phyloP scores from a whole-genome alignment of 768 basidiomycete species.

The Termitomyces bulborhizus region DNA sequence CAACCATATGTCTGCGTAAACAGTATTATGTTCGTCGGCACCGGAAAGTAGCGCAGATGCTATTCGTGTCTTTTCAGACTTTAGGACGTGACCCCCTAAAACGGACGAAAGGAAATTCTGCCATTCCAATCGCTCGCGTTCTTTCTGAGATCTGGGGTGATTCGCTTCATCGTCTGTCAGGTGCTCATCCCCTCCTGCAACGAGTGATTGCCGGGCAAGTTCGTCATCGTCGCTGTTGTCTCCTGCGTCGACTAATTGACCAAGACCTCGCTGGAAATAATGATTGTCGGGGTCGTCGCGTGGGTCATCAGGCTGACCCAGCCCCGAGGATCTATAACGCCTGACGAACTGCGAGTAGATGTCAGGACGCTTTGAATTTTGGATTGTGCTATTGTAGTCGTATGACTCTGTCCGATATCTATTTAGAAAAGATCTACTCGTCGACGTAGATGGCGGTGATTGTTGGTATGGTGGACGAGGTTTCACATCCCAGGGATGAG shows the following conservation, averaged over 20 bases:
- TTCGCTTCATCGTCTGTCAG: conserved; percentile 57
- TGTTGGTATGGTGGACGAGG: conserved; percentile 29
- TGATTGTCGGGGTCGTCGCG: conserved; percentile 80
- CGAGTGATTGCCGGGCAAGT: conserved; percentile 34
- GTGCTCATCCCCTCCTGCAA: conserved; percentile 41
- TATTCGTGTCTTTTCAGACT: conserved; percentile 91
- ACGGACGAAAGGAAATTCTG: conserved; percentile 93
- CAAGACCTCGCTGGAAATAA: conserved; percentile 69
- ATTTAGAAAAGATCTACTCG: conserved; percentile 20
- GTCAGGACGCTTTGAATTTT: conserved; percentile 37
- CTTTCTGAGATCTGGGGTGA: conserved; percentile 64
- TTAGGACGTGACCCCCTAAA: conserved; percentile 88
- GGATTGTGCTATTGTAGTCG: conserved; percentile 7
- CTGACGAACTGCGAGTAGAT: conserved; percentile 78
- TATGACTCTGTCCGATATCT: conserved; percentile 19
- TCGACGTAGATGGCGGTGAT: conserved; percentile 23
- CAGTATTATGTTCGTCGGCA: conserved; percentile 61
- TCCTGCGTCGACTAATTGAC: conserved; percentile 59
- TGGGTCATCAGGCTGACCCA: conserved; percentile 59
- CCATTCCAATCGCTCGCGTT: conserved; percentile 88
- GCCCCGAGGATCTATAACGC: conserved; percentile 59
- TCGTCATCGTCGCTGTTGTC: conserved; percentile 80
- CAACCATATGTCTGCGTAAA: conserved; percentile 76
- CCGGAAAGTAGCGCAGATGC: conserved; percentile 69
- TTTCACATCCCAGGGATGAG: conserved; percentile 26